Evolutionary conservation across 2,329 filamentous ascomycete genomes (phyloP).

Genomic region (Xylaria hypoxylon): DNA sequence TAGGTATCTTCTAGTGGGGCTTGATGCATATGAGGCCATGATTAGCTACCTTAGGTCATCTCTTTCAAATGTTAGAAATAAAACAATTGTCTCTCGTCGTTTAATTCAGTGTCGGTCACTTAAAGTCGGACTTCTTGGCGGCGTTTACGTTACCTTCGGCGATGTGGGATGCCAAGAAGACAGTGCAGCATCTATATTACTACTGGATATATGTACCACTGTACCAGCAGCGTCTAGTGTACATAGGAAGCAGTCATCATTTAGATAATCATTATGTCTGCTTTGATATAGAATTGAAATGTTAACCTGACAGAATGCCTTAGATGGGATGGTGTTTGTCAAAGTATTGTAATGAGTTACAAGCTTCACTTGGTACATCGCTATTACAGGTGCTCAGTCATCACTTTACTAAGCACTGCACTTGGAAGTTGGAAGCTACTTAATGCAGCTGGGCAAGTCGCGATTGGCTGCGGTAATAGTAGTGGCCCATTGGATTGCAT

Average conservation of each 20-base stretch:
- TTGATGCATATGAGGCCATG: not conserved
- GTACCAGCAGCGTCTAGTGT: no score
- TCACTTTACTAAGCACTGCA: slow-evolving; percentile 31
- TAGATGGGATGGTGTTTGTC: slow-evolving; percentile 16
- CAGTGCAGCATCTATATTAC: not conserved
- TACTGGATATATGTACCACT: no score
- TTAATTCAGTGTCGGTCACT: slow-evolving; percentile 1
- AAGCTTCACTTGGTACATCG: not conserved
- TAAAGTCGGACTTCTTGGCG: slow-evolving; percentile 10
- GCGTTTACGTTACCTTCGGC: slow-evolving; percentile 7
- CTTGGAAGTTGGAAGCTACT: not conserved
- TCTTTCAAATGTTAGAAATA: not conserved
- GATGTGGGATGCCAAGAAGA: slow-evolving; percentile 36
- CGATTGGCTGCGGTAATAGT: slow-evolving; percentile 16
- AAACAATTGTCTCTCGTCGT: not conserved
- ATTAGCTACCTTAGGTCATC: slow-evolving; percentile 17
- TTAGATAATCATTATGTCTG: not conserved
- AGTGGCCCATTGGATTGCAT: slow-evolving; percentile 19
- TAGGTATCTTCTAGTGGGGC: not conserved
- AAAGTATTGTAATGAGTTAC: slow-evolving; percentile 23
- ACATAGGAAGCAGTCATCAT: not conserved
- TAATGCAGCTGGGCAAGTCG: not conserved
- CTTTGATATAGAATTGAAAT: not conserved
- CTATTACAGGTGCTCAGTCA: slow-evolving; percentile 22
- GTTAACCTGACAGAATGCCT: not conserved